Percentiles rank a stretch among this genome's conserved stretches.
Conservation (phyloP, 208 protist species). For the Perkinsela sp. region DNA sequence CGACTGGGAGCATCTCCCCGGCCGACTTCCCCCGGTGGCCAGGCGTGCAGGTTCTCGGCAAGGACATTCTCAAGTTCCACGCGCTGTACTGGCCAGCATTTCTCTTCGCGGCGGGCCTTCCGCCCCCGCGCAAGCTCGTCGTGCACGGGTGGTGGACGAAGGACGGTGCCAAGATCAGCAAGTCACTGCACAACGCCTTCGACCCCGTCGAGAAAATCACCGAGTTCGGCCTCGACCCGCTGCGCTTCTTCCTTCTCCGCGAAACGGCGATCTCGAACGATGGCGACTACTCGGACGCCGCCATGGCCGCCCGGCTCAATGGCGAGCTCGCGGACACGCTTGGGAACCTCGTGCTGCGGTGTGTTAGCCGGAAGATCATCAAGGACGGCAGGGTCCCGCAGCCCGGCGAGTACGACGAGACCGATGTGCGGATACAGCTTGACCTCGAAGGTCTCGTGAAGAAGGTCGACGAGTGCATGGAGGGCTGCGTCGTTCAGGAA, state of each 20-base stretch:
- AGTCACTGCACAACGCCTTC: slow-evolving; percentile 87
- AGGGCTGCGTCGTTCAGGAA: slow-evolving; percentile 45
- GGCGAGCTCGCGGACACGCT: slow-evolving; percentile 70
- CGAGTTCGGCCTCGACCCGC: slow-evolving; percentile 49
- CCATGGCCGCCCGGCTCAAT: slow-evolving; percentile 55
- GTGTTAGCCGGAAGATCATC: slow-evolving; percentile 47
- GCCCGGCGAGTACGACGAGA: slow-evolving; percentile 22
- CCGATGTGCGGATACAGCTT: slow-evolving; percentile 22
- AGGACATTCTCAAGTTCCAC: slow-evolving; percentile 98
- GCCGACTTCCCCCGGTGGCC: slow-evolving; percentile 32
- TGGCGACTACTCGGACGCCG: slow-evolving; percentile 72
- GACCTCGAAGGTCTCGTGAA: slow-evolving; percentile 22
- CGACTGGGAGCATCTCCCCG: slow-evolving; percentile 13
- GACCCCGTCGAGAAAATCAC: slow-evolving; percentile 54
- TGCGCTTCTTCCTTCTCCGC: slow-evolving; percentile 82
- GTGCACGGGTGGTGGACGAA: slow-evolving; percentile 85
- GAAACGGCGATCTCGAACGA: slow-evolving; percentile 75
- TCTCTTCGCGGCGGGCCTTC: slow-evolving; percentile 70
- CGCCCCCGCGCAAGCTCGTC: slow-evolving; percentile 59
- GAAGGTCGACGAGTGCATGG: slow-evolving; percentile 41
- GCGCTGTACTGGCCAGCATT: slow-evolving; percentile 96
- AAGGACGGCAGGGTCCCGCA: slow-evolving; percentile 24
- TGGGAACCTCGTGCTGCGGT: slow-evolving; percentile 66
- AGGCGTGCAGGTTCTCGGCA: slow-evolving; percentile 76
- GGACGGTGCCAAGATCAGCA: slow-evolving; percentile 80